Evolutionary conservation across 768 basidiomycete genomes (phyloP), one percentile per base, ranked within the genome.

Genomic region (Trametes maxima): DNA sequence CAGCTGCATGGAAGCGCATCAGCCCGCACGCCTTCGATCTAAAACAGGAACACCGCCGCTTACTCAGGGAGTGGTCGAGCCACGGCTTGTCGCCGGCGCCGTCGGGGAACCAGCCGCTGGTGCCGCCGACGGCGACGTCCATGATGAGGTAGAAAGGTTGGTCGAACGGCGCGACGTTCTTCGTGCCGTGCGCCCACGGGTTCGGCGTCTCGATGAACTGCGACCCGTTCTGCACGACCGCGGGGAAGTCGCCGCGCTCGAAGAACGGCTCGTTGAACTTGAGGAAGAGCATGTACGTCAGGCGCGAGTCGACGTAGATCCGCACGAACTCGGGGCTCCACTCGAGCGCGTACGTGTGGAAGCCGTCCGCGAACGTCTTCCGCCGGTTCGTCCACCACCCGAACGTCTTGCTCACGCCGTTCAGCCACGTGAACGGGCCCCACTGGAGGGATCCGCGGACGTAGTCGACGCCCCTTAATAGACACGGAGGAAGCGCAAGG

Each of bases 81-180:
- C 92, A 94, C 6, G 91, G 91, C 75, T 94, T 94, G 69, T 84
- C 74, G 13, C 83, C 86, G 25, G 76, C 77, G 50, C 84, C 84
- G 72, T 97, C 94, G 5, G 91, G 90, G 84, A 95, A 95, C 92
- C 92, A 95, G 4, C 94, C 94, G 69, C 87, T 92, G 19, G 92
- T 95, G 2, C 92, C 91, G 17, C 94, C 94, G 44, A 93, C 88
- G 8, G 86, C 92, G 54, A 95, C 83, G 67, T 90, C 81, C 72
- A 96, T 73, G 65, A 92, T 89, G 39, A 97, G 80, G 75, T 93
- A 97, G 79, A 97, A 95, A 13, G 84, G 76, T 74, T 91, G 85
- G 73, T 95, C 92, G 69, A 95, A 95, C 12, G 93, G 94, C 25
- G 93, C 87, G 0, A 86, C 82, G 65, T 87, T 90, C 11, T 54